Percentiles rank a stretch among this genome's conserved stretches.
phyloP scores from a whole-genome alignment of 169 alveolate genomes.

The Cryptosporidium sp. region DNA sequence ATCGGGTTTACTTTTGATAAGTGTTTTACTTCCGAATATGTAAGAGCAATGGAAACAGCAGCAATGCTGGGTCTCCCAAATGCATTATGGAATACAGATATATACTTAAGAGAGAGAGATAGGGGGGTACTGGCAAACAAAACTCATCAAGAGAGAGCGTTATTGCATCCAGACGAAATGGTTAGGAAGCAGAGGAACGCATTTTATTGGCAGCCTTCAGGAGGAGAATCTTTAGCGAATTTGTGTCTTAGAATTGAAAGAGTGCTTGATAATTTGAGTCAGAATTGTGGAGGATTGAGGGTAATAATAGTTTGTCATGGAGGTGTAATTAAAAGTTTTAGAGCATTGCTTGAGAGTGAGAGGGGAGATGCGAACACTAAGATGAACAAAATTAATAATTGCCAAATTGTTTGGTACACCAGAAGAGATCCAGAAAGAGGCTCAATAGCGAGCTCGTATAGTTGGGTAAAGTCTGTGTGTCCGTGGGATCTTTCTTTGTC shows the following conservation, averaged over 20 bases:
- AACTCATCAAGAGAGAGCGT: conserved; percentile 77
- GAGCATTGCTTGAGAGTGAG: conserved; percentile 79
- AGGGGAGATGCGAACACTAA: conserved; percentile 64
- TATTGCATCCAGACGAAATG: conserved; percentile 78
- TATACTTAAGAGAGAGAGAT: conserved; percentile 81
- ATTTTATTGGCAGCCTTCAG: conserved; percentile 80
- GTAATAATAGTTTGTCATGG: conserved; percentile 83
- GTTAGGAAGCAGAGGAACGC: conserved; percentile 77
- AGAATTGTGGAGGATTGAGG: conserved; percentile 77
- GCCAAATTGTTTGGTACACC: conserved; percentile 81
- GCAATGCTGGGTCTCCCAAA: conserved; percentile 80
- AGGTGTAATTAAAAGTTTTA: conserved; percentile 80
- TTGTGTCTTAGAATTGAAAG: conserved; percentile 79
- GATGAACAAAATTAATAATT: conserved; percentile 78
- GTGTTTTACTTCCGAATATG: conserved; percentile 80
- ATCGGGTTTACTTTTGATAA: conserved; percentile 77
- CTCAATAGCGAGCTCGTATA: conserved; percentile 73
- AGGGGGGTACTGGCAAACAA: conserved; percentile 81
- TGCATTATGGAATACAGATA: conserved; percentile 79
- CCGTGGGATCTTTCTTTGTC: conserved; percentile 79
- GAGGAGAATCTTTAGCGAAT: conserved; percentile 80
- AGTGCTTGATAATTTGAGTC: conserved; percentile 76
- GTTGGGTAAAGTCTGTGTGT: conserved; percentile 79
- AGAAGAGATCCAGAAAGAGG: conserved; percentile 79
- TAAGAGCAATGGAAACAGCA: conserved; percentile 83